A percentile compares a stretch with the other conserved stretches of the same genome.
These are phyloP conservation scores for Luffa acutangula DNA, from an alignment of 306 rosid genomes.

Conservation along the genomic window DNA sequence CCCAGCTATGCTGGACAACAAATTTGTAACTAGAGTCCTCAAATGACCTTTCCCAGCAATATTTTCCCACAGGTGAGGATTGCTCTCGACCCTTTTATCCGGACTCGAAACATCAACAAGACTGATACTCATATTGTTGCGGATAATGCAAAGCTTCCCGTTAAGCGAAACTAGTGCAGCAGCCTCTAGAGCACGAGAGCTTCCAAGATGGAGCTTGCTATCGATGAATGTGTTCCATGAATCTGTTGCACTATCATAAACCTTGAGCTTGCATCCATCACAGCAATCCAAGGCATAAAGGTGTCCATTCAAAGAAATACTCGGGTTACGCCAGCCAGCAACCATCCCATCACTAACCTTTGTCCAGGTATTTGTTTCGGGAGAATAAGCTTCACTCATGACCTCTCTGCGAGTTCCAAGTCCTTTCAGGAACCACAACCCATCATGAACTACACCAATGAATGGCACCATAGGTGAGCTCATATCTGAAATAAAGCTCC, in stretches of 20 bases:
- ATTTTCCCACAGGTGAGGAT: conserved; percentile 92
- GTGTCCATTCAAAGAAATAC: conserved; percentile 76
- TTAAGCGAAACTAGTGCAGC: conserved; percentile 95
- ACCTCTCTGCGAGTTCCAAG: conserved; percentile 88
- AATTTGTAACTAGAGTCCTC: conserved; percentile 62
- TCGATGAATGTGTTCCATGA: conserved; percentile 95
- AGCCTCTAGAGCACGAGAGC: conserved; percentile 79
- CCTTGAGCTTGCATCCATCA: conserved; percentile 91
- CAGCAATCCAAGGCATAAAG: conserved; percentile 85
- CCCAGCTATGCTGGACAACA: conserved; percentile 88
- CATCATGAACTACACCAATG: conserved; percentile 89
- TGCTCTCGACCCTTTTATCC: conserved; percentile 57
- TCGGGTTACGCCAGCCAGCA: conserved; percentile 90
- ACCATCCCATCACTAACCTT: conserved; percentile 79
- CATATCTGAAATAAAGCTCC: conserved; percentile 95
- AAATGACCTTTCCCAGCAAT: conserved; percentile 84
- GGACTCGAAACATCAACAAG: conserved; percentile 74
- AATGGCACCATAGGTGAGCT: conserved; percentile 95
- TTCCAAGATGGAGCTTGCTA: conserved; percentile 92
- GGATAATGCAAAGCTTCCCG: conserved; percentile 91
- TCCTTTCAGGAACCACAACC: conserved; percentile 90
- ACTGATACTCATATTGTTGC: conserved; percentile 97
- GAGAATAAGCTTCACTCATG: conserved; percentile 82
- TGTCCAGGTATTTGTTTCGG: conserved; percentile 83
- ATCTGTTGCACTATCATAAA: conserved; percentile 67